A percentile compares a stretch with the other conserved stretches of the same genome.
phyloP scores from a whole-genome alignment of 805 yeast genomes.

The Wickerhamomyces chaumierensis region DNA sequence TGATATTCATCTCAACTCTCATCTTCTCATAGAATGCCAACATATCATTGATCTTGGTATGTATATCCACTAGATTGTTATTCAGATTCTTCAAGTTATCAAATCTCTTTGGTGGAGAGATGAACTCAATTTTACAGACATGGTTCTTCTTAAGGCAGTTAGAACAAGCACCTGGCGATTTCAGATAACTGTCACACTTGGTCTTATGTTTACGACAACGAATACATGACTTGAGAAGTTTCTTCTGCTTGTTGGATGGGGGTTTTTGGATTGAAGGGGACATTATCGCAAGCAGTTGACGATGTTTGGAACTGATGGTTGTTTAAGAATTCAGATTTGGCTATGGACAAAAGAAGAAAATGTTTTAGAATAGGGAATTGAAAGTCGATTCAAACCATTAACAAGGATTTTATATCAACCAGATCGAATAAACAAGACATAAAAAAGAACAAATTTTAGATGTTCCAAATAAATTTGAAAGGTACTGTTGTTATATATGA shows the following conservation, averaged over 20 bases:
- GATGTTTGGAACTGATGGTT: too few relatives aligned
- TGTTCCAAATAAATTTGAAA: too few relatives aligned
- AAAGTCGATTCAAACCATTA: too few relatives aligned
- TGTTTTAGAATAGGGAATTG: too few relatives aligned
- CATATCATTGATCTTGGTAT: conserved; percentile 5
- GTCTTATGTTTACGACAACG: conserved; percentile 59
- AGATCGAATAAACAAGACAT: too few relatives aligned
- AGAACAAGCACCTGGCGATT: conserved; percentile 46
- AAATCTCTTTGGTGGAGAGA: conserved; percentile 35
- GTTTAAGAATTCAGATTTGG: too few relatives aligned
- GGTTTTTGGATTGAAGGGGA: neutral
- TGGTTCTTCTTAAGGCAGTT: conserved; percentile 41
- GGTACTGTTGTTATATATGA: too few relatives aligned
- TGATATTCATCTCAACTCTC: conserved; percentile 5
- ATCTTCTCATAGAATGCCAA: conserved; percentile 7
- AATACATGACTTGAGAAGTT: conserved; percentile 44
- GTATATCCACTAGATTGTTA: conserved; percentile 10
- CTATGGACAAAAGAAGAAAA: neutral
- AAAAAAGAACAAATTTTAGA: too few relatives aligned
- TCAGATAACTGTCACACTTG: conserved; percentile 44
- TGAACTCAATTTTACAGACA: conserved; percentile 43
- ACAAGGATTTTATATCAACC: too few relatives aligned
- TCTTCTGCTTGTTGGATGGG: conserved; percentile 2
- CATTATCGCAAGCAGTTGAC: too few relatives aligned
- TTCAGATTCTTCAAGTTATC: conserved; percentile 17